Base-by-base conservation (phyloP, 495 filamentous ascomycete species). In the Talaromyces proteolyticus region DNA sequence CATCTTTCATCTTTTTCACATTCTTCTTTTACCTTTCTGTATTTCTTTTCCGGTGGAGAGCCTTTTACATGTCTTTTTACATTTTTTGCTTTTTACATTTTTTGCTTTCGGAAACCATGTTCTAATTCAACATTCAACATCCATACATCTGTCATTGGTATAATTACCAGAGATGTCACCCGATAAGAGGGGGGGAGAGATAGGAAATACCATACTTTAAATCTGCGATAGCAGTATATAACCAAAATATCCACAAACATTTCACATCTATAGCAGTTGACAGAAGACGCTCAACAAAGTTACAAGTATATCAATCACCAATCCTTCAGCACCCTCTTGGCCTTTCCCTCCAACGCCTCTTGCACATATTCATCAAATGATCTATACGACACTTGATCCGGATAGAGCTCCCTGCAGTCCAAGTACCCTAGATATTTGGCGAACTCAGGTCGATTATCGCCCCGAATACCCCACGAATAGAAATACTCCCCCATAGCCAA, bases 351-450 rank as follows among this genome's bases (percentile, higher is more conserved):
- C n/a, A 46, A 7, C 11, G 25, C 43, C 21, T 50, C 47, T 29
- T 40, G 5, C 11, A 55, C 26, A 42, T 24, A 56, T 10, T 51
- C 47, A 22, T 52, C 29, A 21, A 66, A 51, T 1, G 44, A 49
- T n/a, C 41, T 58, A 5, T 43, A 49, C n/a, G 49, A 20, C 0
- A 66, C 42, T n/a, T n/a, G n/a, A 29, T 61, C 69, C 3, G 70
- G 71, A 55, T 75, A 76, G 37, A 75, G 46, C 47, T 72, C 68
- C 39, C 61, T 64, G 4, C 57, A 53, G 51, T 60, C 53, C 39
- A 75, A 46, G 49, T 73, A 76, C 1, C 74, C 72, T 11, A 77
- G 57, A 46, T 76, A 74, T 23, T 58, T 57, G 4, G 70, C 73
- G 42, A 54, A 54, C 39, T 71, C 69, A 0, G 62, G 65, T 8